Base-by-base conservation (phyloP, 2,329 filamentous ascomycete genomes). In the Phaeosphaeriaceae sp. region DNA sequence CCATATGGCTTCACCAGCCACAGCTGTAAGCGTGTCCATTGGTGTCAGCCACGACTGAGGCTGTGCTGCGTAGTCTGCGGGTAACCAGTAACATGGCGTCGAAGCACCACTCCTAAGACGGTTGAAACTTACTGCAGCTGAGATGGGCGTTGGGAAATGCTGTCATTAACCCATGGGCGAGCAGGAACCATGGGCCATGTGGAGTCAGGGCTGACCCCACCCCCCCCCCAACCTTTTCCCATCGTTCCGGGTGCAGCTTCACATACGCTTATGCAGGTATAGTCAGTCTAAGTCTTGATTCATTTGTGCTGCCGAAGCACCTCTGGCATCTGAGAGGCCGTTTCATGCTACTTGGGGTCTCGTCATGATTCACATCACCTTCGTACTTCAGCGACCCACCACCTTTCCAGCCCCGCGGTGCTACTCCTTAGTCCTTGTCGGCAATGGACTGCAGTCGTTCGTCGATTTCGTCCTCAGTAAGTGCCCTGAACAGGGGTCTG, bases 391-490 rank as follows among this genome's bases (percentile, higher is more conserved):
- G 59, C 61, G 55, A 43, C 53, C 57, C 60, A 54, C 58, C 51
- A 46, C 55, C 46, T 48, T 52, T 53, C 58, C 58, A 61, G 53
- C 54, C 55, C 54, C 53, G 46, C 48, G 56, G 54, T 52, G 48
- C 42, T 51, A 30, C 29, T 50, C 66, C 73, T 86, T 83, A 99
- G 79, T 99, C 94, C 85, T 97, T 97, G 83, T 99, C 94, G 50
- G 92, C 92, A 76, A 99, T 99, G 48, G 93, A 92, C 78, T 97
- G 92, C 80, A 99, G 85, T 77, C 94, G 86, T 79, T 97, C 94
- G 70, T 99, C 94, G 75, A 99, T 97, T 84, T 99, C 93, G 29
- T 97, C 92, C 77, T 97, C 93, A 23, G 90, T 96, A 76, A 99
- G 83, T 64, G 87, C 88, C 74, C 92, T 87, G 83, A 99, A 99